Percentiles rank a stretch among this genome's conserved stretches.
These are phyloP conservation scores for Limonomyces culmigenus DNA, from an alignment of 1,284 basidiomycete species.

Conservation along the genomic window DNA sequence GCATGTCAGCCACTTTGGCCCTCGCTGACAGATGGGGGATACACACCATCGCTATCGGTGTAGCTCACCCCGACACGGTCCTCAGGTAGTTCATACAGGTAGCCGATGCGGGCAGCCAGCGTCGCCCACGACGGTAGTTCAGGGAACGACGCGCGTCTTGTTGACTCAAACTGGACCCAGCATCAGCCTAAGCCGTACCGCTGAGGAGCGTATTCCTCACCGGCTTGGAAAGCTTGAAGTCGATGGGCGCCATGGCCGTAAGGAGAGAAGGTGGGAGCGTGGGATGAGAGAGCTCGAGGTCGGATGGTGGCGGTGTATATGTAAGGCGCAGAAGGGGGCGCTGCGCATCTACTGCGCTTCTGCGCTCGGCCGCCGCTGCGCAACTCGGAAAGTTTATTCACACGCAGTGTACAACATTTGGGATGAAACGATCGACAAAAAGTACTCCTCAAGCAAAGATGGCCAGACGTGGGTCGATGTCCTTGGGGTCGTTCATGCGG, in stretches of 20 bases:
- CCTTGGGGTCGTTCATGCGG: slow-evolving; percentile 55
- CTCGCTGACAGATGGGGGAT: background rate
- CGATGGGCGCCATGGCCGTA: slow-evolving; percentile 21
- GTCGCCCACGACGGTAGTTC: slow-evolving; percentile 32
- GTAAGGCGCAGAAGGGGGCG: background rate
- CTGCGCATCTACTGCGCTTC: background rate
- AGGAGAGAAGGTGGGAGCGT: slow-evolving; percentile 5
- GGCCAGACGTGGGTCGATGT: slow-evolving; percentile 41
- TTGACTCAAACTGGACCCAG: slow-evolving; percentile 32
- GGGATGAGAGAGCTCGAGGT: background rate
- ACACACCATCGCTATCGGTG: slow-evolving; percentile 31
- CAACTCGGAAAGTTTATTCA: background rate
- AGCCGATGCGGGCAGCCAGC: slow-evolving; percentile 35
- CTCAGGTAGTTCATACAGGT: slow-evolving; percentile 36
- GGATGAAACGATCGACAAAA: background rate
- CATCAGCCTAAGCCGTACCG: too few relatives aligned
- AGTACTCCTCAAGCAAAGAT: slow-evolving; percentile 43
- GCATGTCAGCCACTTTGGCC: background rate
- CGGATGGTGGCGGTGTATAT: background rate
- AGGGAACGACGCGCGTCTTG: slow-evolving; percentile 39
- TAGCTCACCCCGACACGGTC: slow-evolving; percentile 49
- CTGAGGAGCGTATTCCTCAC: too few relatives aligned
- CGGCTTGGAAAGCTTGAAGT: slow-evolving; percentile 37
- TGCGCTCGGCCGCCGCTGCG: too few relatives aligned
- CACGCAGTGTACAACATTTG: background rate